phyloP scores from a whole-genome alignment of 2,329 filamentous ascomycete genomes.

The Xylariaceae sp. region DNA sequence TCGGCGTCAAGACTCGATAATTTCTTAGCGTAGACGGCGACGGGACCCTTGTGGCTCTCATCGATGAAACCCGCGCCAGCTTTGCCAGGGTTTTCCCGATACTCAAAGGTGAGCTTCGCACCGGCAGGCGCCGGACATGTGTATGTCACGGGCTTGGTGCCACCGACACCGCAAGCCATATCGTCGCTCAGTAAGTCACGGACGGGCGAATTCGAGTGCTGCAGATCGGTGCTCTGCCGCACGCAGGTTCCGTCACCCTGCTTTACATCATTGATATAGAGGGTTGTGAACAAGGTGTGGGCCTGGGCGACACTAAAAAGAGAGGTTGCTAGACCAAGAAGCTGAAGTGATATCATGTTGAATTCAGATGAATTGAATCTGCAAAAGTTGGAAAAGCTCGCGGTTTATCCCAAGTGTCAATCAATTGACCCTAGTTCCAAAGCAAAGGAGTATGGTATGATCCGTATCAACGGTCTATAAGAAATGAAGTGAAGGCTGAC shows the following conservation, averaged over 20 bases:
- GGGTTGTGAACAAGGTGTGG: constrained; percentile 67
- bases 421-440: no score
- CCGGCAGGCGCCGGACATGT: constrained; percentile 56
- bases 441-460: neutral
- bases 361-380: neutral
- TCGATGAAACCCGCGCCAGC: constrained; percentile 61
- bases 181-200: constrained; percentile 60
- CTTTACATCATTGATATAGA: constrained; percentile 64
- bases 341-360: constrained; percentile 44
- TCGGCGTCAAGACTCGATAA: constrained; percentile 55
- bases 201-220: constrained; percentile 62
- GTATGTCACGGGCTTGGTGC: constrained; percentile 50
- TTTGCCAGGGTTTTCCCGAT: constrained; percentile 63
- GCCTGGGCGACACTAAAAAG: constrained; percentile 41
- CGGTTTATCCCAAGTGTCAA: no score
- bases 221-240: constrained; percentile 62
- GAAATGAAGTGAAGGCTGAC: constrained; percentile 17
- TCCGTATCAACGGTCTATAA: constrained; percentile 9
- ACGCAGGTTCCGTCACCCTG: constrained; percentile 75
- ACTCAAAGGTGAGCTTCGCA: constrained; percentile 69
- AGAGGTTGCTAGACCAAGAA: constrained; percentile 14
- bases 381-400: neutral
- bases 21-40: constrained; percentile 74
- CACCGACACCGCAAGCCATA: constrained; percentile 69
- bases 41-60: constrained; percentile 60